These are phyloP conservation scores for Aureobasidium leucospermi DNA, from an alignment of 2,329 filamentous ascomycete species.

Conservation along the genomic window DNA sequence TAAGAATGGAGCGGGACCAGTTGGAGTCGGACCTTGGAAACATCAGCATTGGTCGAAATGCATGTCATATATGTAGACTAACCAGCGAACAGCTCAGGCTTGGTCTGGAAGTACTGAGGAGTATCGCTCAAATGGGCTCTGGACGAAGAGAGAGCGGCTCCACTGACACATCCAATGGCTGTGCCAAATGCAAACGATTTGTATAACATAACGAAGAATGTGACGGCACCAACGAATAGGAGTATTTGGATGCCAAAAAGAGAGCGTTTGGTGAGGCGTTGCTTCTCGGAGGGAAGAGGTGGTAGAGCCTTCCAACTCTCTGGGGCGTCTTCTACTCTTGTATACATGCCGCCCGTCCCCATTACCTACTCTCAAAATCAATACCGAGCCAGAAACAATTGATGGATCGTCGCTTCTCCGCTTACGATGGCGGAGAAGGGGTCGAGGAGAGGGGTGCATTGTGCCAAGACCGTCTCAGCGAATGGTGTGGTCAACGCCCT, in stretches of 20 bases:
- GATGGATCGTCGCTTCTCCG: conserved; percentile 12
- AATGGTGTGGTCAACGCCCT: too few relatives aligned
- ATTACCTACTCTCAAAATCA: neutral
- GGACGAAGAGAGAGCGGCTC: conserved; percentile 15
- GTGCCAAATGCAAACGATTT: conserved; percentile 25
- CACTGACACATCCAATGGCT: conserved; percentile 20
- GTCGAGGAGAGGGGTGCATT: neutral
- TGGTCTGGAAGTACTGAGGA: conserved; percentile 58
- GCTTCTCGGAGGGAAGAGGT: neutral
- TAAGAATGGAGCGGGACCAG: conserved; percentile 61
- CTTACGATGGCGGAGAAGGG: neutral
- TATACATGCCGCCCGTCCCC: conserved; percentile 1
- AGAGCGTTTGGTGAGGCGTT: conserved; percentile 4
- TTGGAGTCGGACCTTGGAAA: conserved; percentile 55
- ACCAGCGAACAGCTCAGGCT: conserved; percentile 45
- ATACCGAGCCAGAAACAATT: neutral
- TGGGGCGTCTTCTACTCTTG: neutral
- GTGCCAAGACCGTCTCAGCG: too few relatives aligned
- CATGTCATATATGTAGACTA: neutral
- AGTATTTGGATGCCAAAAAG: conserved; percentile 15
- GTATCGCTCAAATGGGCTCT: conserved; percentile 30
- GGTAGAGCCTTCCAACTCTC: neutral
- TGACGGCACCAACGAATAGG: conserved; percentile 19
- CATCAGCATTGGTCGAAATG: conserved; percentile 1
- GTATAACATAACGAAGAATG: conserved; percentile 28